Percentiles rank a stretch among this genome's conserved stretches.
phyloP scores from a whole-genome alignment of 495 filamentous ascomycete species.

The Astrothelium macrocarpum region DNA sequence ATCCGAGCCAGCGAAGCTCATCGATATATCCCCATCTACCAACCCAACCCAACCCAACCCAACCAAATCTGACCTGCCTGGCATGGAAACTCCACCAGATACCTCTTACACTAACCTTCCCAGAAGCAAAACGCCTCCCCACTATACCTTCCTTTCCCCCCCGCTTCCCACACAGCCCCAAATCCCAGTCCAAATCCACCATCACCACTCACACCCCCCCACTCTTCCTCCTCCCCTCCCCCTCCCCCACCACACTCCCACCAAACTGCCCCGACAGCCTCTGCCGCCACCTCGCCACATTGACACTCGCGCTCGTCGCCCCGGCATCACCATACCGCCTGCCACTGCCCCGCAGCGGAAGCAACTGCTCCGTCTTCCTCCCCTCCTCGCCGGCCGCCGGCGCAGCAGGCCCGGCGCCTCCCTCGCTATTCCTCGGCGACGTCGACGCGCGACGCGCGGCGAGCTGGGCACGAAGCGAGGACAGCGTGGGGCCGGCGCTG shows the following conservation, averaged over 20 bases:
- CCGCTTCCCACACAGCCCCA: neutral
- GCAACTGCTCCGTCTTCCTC: no score
- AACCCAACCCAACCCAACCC: no score
- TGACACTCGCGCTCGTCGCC: neutral
- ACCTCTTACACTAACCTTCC: no score
- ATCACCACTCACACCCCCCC: neutral
- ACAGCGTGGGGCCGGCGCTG: neutral
- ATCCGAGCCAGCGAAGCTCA: no score
- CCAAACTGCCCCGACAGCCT: constrained; percentile 2
- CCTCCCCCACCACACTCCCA: neutral
- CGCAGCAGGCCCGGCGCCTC: no score
- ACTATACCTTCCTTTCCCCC: no score
- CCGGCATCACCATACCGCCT: neutral
- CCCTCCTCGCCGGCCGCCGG: no score
- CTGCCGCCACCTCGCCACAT: neutral
- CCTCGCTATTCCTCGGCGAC: neutral
- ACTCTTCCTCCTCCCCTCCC: neutral
- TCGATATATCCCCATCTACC: no score
- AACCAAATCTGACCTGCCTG: no score
- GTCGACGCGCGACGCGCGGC: neutral
- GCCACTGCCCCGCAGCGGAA: neutral
- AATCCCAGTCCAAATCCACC: neutral
- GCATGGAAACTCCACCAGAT: no score
- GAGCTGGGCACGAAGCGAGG: neutral
- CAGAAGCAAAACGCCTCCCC: no score